Conservation (phyloP, 1,139 yeast genomes). For the Hemisphaericaspora subhashii region DNA sequence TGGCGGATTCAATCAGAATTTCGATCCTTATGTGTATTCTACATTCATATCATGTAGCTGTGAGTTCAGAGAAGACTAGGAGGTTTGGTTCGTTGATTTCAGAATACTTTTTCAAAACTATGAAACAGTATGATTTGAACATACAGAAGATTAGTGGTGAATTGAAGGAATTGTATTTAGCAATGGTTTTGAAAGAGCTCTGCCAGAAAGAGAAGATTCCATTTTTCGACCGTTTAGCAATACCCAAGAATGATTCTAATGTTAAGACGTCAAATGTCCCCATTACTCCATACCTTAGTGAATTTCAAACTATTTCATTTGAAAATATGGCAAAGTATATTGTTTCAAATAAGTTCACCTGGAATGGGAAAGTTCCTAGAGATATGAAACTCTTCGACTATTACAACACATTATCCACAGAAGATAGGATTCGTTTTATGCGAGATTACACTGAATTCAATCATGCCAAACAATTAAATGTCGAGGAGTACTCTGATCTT, state of each 20-base stretch:
- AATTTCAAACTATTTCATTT: constrained; percentile 21
- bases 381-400: constrained; percentile 5
- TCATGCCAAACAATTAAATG: constrained; percentile 23
- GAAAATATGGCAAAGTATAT: constrained; percentile 24
- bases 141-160: constrained; percentile 1
- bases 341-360: constrained; percentile 10
- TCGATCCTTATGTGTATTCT: constrained; percentile 7
- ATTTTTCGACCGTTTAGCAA: no score
- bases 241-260: background rate
- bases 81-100: constrained; percentile 7
- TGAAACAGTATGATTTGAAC: constrained; percentile 5
- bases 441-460: constrained; percentile 25
- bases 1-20: background rate
- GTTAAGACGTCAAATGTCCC: constrained; percentile 4
- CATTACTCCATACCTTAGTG: constrained; percentile 18
- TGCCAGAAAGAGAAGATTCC: constrained; percentile 7
- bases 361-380: constrained; percentile 9
- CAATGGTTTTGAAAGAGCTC: constrained; percentile 6
- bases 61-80: background rate
- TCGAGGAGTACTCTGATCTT: constrained; percentile 20
- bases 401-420: constrained; percentile 8
- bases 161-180: constrained; percentile 5
- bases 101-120: constrained; percentile 9
- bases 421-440: constrained; percentile 20
- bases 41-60: constrained; percentile 9